A percentile compares a stretch with the other conserved stretches of the same genome.
Conservation (phyloP, 2,329 filamentous ascomycete genomes). For the Colletotrichum sp. region DNA sequence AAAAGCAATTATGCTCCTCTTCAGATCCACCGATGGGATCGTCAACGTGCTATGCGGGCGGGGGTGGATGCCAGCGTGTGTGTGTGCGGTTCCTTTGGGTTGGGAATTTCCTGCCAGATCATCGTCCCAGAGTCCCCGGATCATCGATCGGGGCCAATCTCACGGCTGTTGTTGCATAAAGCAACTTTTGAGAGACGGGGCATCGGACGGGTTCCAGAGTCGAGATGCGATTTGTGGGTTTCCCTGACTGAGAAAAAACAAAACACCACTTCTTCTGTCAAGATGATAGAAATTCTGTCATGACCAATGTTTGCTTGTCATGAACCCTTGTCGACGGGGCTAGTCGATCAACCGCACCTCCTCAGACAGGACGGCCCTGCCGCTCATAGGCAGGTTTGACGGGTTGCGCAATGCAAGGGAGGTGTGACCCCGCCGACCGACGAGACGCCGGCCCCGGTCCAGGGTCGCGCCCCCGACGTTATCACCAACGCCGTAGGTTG, state of each 20-base stretch:
- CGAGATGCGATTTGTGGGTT: not conserved
- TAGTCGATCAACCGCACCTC: slow-evolving; percentile 9
- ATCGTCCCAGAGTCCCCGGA: not conserved
- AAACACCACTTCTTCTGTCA: not conserved
- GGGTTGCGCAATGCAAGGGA: not conserved
- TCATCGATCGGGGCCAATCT: slow-evolving; percentile 5
- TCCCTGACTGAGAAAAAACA: not conserved
- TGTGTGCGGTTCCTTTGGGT: not conserved
- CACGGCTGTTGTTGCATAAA: not conserved
- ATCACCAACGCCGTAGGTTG: not conserved
- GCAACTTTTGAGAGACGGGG: not conserved
- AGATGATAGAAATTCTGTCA: not conserved
- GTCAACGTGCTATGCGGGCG: not conserved
- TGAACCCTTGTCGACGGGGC: slow-evolving; percentile 5
- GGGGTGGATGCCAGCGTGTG: not conserved
- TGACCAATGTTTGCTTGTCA: not conserved
- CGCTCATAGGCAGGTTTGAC: not conserved
- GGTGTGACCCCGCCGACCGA: not conserved
- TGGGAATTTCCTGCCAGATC: not conserved
- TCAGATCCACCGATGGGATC: not conserved
- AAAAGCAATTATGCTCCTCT: slow-evolving; percentile 7
- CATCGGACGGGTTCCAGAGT: not conserved
- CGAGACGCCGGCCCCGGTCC: not conserved
- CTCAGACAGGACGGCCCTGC: not conserved
- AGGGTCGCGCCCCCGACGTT: not conserved